phyloP scores from a whole-genome alignment of 2,329 filamentous ascomycete genomes.

The Bipolaris bicolor region DNA sequence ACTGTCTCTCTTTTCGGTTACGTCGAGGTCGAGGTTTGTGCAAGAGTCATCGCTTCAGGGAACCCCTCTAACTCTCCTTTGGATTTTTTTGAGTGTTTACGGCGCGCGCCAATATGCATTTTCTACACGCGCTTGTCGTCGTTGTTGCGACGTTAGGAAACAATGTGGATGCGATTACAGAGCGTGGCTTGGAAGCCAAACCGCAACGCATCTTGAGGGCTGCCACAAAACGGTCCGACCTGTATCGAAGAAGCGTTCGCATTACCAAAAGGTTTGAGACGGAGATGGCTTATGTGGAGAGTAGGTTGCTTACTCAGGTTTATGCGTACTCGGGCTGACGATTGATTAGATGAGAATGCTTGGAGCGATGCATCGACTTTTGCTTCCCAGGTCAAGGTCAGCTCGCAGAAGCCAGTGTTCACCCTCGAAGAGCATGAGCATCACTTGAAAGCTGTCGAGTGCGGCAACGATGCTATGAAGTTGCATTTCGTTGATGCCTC shows the following conservation, averaged over 20 bases:
- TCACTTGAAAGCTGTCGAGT: conserved; percentile 39
- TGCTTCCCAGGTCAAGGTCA: conserved; percentile 43
- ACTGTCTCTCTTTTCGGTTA: neutral
- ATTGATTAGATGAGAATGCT: conserved; percentile 28
- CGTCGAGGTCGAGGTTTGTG: neutral
- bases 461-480: conserved; percentile 32
- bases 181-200: conserved; percentile 13
- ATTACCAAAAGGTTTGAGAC: conserved; percentile 37
- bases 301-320: conserved; percentile 21
- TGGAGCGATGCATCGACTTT: conserved; percentile 37
- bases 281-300: conserved; percentile 43
- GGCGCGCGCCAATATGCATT: conserved; percentile 15
- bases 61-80: neutral
- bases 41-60: neutral
- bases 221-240: conserved; percentile 37
- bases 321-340: conserved; percentile 6
- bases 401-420: conserved; percentile 41
- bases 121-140: conserved; percentile 24
- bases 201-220: conserved; percentile 40
- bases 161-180: conserved; percentile 14
- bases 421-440: conserved; percentile 48
- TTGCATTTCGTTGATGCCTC: conserved; percentile 38
- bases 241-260: conserved; percentile 31
- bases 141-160: conserved; percentile 11
- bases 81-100: neutral